A percentile compares a stretch with the other conserved stretches of the same genome.
phyloP scores from a whole-genome alignment of 2,329 filamentous ascomycete species.

The Exophiala lecanii-corni region DNA sequence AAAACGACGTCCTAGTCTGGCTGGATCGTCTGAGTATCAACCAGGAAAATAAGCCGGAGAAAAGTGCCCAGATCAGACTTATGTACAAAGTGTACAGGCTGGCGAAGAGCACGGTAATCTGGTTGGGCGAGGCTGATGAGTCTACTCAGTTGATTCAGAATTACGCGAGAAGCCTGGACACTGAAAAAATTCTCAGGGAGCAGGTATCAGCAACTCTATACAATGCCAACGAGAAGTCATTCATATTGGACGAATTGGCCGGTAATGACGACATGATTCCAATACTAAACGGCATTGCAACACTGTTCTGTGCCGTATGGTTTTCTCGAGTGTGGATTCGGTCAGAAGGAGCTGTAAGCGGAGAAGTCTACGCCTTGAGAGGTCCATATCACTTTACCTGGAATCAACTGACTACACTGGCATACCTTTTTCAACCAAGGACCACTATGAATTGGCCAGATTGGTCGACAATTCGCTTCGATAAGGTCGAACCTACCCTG shows the following conservation, averaged over 20 bases:
- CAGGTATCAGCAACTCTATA: constrained; percentile 4
- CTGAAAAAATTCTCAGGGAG: constrained; percentile 3
- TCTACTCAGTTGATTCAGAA: not conserved
- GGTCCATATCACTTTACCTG: constrained; percentile 10
- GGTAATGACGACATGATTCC: constrained; percentile 9
- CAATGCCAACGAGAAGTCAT: constrained; percentile 5
- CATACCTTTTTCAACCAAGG: constrained; percentile 9
- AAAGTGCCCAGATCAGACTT: not conserved
- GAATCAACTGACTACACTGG: constrained; percentile 12
- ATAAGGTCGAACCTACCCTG: constrained; percentile 9
- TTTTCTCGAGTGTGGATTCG: constrained; percentile 16
- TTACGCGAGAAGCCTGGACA: constrained; percentile 11
- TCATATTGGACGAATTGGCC: constrained; percentile 13
- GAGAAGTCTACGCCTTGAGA: constrained; percentile 5
- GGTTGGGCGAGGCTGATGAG: not conserved
- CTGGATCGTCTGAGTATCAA: not conserved
- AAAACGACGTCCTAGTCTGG: not conserved
- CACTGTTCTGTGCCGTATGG: constrained; percentile 9
- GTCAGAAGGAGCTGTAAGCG: constrained; percentile 12
- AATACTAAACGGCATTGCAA: constrained; percentile 9
- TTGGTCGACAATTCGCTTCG: constrained; percentile 9
- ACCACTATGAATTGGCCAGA: constrained; percentile 13
- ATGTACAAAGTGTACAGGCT: not conserved
- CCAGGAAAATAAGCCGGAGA: not conserved
- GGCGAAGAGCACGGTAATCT: not conserved